Evolutionary conservation across 768 basidiomycete species (phyloP).

Genomic region (Boletus sp.): DNA sequence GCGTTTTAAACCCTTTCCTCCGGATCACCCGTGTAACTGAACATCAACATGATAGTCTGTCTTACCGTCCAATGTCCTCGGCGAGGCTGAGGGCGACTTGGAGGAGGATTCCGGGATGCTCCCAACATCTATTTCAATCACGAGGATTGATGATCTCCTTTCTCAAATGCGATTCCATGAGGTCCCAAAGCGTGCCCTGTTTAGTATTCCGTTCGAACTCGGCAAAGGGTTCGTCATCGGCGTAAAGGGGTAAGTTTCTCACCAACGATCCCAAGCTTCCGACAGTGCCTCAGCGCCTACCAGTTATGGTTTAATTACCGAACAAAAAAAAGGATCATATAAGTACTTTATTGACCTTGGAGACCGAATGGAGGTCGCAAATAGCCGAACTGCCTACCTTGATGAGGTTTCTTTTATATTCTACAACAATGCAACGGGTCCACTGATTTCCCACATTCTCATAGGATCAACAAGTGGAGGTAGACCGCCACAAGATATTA

Average conservation of each 20-base stretch:
- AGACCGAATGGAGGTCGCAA: slow-evolving; percentile 74
- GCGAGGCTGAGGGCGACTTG: slow-evolving; percentile 42
- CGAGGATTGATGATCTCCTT: slow-evolving; percentile 75
- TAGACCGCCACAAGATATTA: slow-evolving; percentile 25
- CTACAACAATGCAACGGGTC: neutral
- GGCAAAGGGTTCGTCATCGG: slow-evolving; percentile 74
- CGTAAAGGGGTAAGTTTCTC: slow-evolving; percentile 66
- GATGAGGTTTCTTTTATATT: slow-evolving; percentile 51
- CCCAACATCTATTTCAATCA: slow-evolving; percentile 70
- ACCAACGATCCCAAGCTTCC: neutral
- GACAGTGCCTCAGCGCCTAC: slow-evolving; percentile 4
- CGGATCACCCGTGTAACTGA: slow-evolving; percentile 6
- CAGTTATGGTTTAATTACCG: slow-evolving; percentile 86
- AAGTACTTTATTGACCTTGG: slow-evolving; percentile 82
- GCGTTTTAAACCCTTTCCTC: slow-evolving; percentile 20
- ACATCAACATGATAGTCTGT: slow-evolving; percentile 46
- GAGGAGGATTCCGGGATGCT: slow-evolving; percentile 54
- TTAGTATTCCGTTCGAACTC: slow-evolving; percentile 78
- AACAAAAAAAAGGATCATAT: slow-evolving; percentile 81
- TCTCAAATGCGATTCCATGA: slow-evolving; percentile 81
- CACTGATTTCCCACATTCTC: slow-evolving; percentile 6
- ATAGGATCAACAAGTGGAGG: slow-evolving; percentile 31
- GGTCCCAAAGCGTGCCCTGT: slow-evolving; percentile 78
- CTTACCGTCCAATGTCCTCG: slow-evolving; percentile 49
- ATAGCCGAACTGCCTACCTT: slow-evolving; percentile 66